Evolutionary conservation across 257 asterid genomes (phyloP), one percentile per base, ranked within the genome.

Genomic region (Solanum dulcamara): DNA sequence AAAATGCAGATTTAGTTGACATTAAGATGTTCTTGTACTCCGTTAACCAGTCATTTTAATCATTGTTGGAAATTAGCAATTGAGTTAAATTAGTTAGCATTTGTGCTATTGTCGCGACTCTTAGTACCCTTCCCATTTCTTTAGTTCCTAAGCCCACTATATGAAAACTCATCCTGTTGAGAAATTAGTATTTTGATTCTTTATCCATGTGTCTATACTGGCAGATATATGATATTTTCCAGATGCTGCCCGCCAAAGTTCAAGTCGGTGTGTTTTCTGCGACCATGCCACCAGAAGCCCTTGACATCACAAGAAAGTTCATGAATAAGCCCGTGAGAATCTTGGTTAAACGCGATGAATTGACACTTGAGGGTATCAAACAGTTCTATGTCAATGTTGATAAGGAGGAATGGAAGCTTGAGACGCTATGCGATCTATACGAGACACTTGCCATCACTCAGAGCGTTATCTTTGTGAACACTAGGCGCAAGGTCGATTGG

Each of bases 281-380:
- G 1, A 93, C 97, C 5, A 94, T 93, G 97, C 96, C 98, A 14
- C 95, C 94, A 0, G 97, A 94, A 84, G 98, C 98, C 88, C 96
- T 94, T 5, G 98, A 94, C 37, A 92, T 94, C 88, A 94, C 97
- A 62, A 67, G 95, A 79, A 93, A 94, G 80, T 94, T 94, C 91
- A 93, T 94, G 97, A 91, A 93, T 84, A 91, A 90, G 85, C 97
- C 98, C 0, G 98, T 94, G 15, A 85, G 98, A 44, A 94, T 94
- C 32, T 57, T 94, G 88, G 97, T 93, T 85, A 94, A 94, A 86
- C 89, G 96, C 4, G 98, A 94, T n/a, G 98, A 94, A 87, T 87
- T 94, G 10, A 93, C 96, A 26, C 95, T 92, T 9, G 97, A 94
- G 87, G 96, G 97, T 86, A 93, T 94, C 30, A 93, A 94, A 85